phyloP scores from a whole-genome alignment of 805 yeast genomes.

The Kodamaea leandrae region DNA sequence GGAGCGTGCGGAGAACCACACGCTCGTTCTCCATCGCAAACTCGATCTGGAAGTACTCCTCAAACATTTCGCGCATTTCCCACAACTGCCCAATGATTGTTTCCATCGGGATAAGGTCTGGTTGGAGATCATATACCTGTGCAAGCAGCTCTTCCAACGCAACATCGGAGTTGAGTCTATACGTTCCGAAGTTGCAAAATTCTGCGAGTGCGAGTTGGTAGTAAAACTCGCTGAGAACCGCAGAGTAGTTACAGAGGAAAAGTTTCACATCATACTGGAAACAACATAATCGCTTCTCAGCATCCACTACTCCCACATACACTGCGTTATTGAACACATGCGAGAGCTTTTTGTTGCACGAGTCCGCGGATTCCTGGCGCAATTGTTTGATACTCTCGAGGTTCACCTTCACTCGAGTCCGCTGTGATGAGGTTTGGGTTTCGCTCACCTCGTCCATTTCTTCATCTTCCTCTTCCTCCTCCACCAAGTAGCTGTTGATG shows the following conservation, averaged over 20 bases:
- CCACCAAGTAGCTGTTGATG: constrained; percentile 17
- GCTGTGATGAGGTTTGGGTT: background rate
- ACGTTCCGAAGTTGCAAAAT: constrained; percentile 75
- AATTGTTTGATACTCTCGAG: constrained; percentile 61
- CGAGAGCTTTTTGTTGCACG: constrained; percentile 54
- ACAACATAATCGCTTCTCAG: constrained; percentile 65
- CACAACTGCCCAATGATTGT: constrained; percentile 19
- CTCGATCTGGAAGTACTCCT: constrained; percentile 69
- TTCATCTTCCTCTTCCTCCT: background rate
- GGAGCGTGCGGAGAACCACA: constrained; percentile 47
- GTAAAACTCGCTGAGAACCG: constrained; percentile 63
- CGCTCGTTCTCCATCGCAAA: constrained; percentile 21
- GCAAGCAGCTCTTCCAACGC: constrained; percentile 35
- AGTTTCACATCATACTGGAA: constrained; percentile 79
- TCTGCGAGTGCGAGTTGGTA: constrained; percentile 78
- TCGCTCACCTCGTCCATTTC: background rate
- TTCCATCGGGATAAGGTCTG: constrained; percentile 13
- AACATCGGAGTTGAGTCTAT: too few relatives aligned
- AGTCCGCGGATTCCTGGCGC: constrained; percentile 46
- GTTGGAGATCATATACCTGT: constrained; percentile 29
- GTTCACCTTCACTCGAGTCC: constrained; percentile 38
- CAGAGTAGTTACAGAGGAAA: constrained; percentile 76
- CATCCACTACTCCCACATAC: constrained; percentile 82
- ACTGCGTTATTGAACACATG: constrained; percentile 65
- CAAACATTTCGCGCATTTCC: constrained; percentile 70